Evolutionary conservation across 2,329 filamentous ascomycete genomes (phyloP).

Genomic region (Monilinia vaccinii-corymbosi): DNA sequence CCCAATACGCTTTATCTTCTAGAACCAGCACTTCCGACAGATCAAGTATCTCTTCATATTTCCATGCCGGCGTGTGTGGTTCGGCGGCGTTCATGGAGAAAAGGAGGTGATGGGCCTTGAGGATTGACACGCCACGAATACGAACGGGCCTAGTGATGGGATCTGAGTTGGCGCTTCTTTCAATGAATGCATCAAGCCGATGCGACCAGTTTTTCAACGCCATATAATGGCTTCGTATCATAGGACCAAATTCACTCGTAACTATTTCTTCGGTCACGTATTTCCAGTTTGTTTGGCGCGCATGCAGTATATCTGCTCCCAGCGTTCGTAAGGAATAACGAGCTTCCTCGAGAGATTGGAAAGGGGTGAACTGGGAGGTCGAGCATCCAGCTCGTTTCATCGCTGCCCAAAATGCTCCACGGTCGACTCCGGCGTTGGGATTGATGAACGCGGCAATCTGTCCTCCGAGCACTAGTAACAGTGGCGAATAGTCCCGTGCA

Average conservation of each 20-base stretch:
- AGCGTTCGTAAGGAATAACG: constrained; percentile 47
- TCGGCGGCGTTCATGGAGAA: constrained; percentile 17
- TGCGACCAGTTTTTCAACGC: constrained; percentile 17
- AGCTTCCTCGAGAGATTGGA: constrained; percentile 44
- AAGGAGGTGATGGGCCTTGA: constrained; percentile 21
- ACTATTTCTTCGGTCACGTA: constrained; percentile 23
- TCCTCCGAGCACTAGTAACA: constrained; percentile 22
- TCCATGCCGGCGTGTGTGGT: constrained; percentile 11
- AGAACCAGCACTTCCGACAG: constrained; percentile 16
- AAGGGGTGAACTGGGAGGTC: constrained; percentile 24
- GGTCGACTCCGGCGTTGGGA: constrained; percentile 18
- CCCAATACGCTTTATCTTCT: constrained; percentile 2
- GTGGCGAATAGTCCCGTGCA: constrained; percentile 20
- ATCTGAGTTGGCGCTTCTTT: not conserved
- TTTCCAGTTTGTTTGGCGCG: constrained; percentile 33
- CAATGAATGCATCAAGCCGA: constrained; percentile 16
- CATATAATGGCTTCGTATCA: constrained; percentile 47
- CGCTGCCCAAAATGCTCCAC: constrained; percentile 18
- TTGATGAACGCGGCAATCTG: constrained; percentile 25
- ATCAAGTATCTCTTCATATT: constrained; percentile 20
- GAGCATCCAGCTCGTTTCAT: constrained; percentile 16
- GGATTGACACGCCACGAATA: constrained; percentile 42
- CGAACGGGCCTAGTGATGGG: not conserved
- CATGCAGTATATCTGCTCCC: constrained; percentile 45
- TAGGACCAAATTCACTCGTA: constrained; percentile 37